phyloP scores from a whole-genome alignment of 1,139 yeast species.

The Kodamaea sp. region DNA sequence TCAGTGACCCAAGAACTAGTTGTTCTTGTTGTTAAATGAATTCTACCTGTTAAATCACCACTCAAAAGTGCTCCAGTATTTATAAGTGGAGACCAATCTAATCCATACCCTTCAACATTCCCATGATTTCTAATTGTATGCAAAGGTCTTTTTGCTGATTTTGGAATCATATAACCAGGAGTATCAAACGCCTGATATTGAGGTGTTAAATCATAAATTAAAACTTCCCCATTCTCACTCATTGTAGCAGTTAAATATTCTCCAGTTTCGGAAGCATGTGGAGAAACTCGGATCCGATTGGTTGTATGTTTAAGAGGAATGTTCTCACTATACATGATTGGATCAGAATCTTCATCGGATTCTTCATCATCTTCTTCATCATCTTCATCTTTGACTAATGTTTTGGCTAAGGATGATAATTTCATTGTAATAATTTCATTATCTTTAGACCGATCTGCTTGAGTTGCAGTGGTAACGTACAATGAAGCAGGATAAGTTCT shows the following conservation, averaged over 20 bases:
- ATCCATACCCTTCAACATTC: conserved; percentile 94
- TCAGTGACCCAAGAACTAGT: conserved; percentile 82
- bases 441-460: conserved; percentile 82
- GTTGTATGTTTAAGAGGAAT: conserved; percentile 80
- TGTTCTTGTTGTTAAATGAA: conserved; percentile 73
- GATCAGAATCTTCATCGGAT: conserved; percentile 64
- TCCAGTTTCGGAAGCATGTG: conserved; percentile 69
- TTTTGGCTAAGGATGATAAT: conserved; percentile 75
- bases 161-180: conserved; percentile 82
- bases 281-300: conserved; percentile 82
- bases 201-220: conserved; percentile 74
- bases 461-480: conserved; percentile 88
- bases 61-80: conserved; percentile 78
- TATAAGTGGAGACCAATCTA: conserved; percentile 92
- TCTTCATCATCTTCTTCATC: conserved; percentile 68
- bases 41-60: conserved; percentile 86
- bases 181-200: conserved; percentile 82
- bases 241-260: conserved; percentile 86
- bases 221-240: conserved; percentile 88
- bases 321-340: conserved; percentile 79
- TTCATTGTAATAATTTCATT: conserved; percentile 85
- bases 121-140: conserved; percentile 89
- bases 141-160: conserved; percentile 70
- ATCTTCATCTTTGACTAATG: conserved; percentile 77
- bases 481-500: conserved; percentile 86